Evolutionary conservation across 2,329 filamentous ascomycete genomes (phyloP), one percentile per base, ranked within the genome.

Genomic region (Venturia carpophila): DNA sequence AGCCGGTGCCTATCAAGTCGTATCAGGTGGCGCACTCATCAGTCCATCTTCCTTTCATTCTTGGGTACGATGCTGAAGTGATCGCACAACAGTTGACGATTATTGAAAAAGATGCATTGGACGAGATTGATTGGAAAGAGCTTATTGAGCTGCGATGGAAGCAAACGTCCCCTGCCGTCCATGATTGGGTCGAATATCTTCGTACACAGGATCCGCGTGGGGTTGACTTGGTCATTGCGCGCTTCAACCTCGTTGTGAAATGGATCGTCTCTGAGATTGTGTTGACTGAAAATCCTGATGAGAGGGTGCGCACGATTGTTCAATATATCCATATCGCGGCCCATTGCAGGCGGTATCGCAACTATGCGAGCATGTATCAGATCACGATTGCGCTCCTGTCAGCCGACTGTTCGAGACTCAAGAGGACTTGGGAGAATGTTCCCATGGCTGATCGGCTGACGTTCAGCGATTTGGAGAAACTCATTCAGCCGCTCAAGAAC

Each of bases 91-190:
- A 94, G 70, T 90, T 94, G 69, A 93, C 90, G 0, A 81, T 94
- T 42, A 90, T 94, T 60, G 90, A 94, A 72, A 92, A 93, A 73
- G 90, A 93, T 72, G 90, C 90, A 0, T 79, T 94, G 27, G 90
- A 91, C 69, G 90, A 93, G 74, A 89, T 94, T 68, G 90, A 93
- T 75, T 94, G 90, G 90, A 91, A 89, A 73, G 90, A 94, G 69
- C 80, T 94, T 15, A 90, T 93, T 64, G 89, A 92, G 64, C 87
- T 94, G 82, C 85, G 85, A 62, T 93, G 90, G 89, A 91, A 90
- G 72, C 85, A 91, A 69, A 82, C 84, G 19, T 83, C 83, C 60
- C 85, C 82, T 62, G 80, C 87, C 67, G 84, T 86, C 43, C 84
- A 86, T 64, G 90, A 91, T 27, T 94, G 90, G 90, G 90, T 93